phyloP scores from a whole-genome alignment of 495 filamentous ascomycete genomes.

The Podospora pseudoanserina region DNA sequence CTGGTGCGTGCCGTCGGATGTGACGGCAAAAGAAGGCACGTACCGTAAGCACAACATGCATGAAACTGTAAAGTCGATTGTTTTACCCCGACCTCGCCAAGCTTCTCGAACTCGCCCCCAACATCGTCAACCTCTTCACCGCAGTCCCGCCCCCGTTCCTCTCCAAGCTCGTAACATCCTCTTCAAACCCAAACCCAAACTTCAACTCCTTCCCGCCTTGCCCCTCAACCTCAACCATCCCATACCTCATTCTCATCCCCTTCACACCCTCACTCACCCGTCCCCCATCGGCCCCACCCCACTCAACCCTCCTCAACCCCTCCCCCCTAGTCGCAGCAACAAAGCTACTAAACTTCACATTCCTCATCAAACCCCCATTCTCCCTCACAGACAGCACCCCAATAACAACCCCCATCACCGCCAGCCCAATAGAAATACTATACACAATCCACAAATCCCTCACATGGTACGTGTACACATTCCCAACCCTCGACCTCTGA shows the following conservation, averaged over 20 bases:
- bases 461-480: constrained; percentile 32
- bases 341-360: constrained; percentile 37
- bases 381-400: constrained; percentile 32
- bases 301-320: constrained; percentile 30
- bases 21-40: no score
- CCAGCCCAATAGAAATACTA: constrained; percentile 30
- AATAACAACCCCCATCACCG: constrained; percentile 19
- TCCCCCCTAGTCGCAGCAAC: constrained; percentile 38
- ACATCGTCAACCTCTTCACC: constrained; percentile 5
- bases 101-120: not conserved
- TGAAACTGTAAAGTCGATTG: not conserved
- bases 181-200: constrained; percentile 38
- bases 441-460: constrained; percentile 42
- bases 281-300: constrained; percentile 18
- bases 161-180: constrained; percentile 29
- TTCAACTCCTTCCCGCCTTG: constrained; percentile 11
- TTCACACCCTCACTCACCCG: constrained; percentile 20
- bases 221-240: constrained; percentile 22
- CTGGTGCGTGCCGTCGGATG: no score
- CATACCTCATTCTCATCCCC: constrained; percentile 32
- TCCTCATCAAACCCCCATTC: constrained; percentile 33
- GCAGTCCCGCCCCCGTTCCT: constrained; percentile 5
- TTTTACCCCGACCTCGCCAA: not conserved
- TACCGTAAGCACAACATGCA: no score
- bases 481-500: constrained; percentile 26